Conservation (phyloP, 768 basidiomycete species). For the Leccinum ochraceum region DNA sequence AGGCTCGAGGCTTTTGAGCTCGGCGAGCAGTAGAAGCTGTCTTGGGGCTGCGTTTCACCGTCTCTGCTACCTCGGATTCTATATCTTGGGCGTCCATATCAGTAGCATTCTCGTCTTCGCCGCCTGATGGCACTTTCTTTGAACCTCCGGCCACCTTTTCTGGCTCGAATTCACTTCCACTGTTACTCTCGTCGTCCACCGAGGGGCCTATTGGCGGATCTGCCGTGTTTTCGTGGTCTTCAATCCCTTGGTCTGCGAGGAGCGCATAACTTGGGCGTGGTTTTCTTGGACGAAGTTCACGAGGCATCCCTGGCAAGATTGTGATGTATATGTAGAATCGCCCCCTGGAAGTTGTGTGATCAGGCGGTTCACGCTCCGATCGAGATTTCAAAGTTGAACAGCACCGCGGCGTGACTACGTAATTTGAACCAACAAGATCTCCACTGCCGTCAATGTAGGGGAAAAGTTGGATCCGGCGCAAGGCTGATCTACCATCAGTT, state of each 20-base stretch:
- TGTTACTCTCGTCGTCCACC: conserved; percentile 32
- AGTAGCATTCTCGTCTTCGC: conserved; percentile 34
- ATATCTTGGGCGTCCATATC: conserved; percentile 19
- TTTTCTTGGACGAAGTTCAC: conserved; percentile 57
- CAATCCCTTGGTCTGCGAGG: conserved; percentile 35
- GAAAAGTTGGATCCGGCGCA: too few relatives aligned
- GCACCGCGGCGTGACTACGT: neutral
- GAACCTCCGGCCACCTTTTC: conserved; percentile 35
- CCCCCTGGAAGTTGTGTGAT: neutral
- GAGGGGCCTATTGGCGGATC: conserved; percentile 40
- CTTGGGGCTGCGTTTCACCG: conserved; percentile 14
- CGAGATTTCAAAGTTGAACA: neutral
- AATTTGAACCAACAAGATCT: neutral
- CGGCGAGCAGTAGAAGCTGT: conserved; percentile 3
- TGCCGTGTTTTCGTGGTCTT: conserved; percentile 36
- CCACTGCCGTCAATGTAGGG: too few relatives aligned
- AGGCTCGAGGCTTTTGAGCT: conserved; percentile 1
- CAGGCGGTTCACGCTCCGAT: neutral
- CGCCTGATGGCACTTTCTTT: conserved; percentile 34
- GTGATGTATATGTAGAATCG: neutral
- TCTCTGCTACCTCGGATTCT: conserved; percentile 18
- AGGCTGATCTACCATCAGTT: too few relatives aligned
- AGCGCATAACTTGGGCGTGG: conserved; percentile 50
- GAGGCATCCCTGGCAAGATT: conserved; percentile 42
- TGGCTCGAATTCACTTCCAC: conserved; percentile 59